A percentile compares a stretch with the other conserved stretches of the same genome.
phyloP scores from a whole-genome alignment of 192 early-diverging fungal genomes.

The Gamsiella multidivaricata region DNA sequence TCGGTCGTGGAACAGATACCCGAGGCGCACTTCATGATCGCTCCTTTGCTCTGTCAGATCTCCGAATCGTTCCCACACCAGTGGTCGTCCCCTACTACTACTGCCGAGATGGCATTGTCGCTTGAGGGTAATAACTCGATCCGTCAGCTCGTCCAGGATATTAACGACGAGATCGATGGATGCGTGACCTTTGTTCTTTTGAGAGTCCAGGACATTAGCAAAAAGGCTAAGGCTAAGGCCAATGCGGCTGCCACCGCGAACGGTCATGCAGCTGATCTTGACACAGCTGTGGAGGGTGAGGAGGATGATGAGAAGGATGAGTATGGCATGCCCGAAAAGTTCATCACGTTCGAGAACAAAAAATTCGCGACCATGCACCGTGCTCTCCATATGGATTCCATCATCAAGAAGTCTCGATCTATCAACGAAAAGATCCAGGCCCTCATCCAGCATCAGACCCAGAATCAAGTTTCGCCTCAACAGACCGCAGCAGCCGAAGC shows the following conservation, averaged over 20 bases:
- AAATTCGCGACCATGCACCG: constrained; percentile 44
- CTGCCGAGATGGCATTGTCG: constrained; percentile 4
- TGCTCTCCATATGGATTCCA: constrained; percentile 53
- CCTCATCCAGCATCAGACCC: constrained; percentile 18
- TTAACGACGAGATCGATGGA: constrained; percentile 47
- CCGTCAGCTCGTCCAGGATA: constrained; percentile 34
- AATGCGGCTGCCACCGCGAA: constrained; percentile 20
- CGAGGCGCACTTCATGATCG: constrained; percentile 45
- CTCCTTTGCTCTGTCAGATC: constrained; percentile 56
- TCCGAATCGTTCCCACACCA: constrained; percentile 40
- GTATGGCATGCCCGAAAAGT: constrained; percentile 61
- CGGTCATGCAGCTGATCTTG: constrained; percentile 56
- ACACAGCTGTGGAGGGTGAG: constrained; percentile 56
- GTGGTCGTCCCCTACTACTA: not conserved
- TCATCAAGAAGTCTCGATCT: constrained; percentile 35
- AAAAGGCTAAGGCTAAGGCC: constrained; percentile 27
- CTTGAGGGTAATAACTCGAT: constrained; percentile 28
- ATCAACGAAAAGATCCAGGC: constrained; percentile 44
- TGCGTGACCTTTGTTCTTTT: constrained; percentile 44
- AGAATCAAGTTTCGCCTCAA: not conserved
- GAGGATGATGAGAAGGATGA: constrained; percentile 53
- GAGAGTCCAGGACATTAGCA: constrained; percentile 47
- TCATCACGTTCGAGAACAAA: constrained; percentile 56
- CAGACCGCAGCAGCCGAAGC: constrained; percentile 37
- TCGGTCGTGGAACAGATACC: constrained; percentile 37